Evolutionary conservation across 75 land plant species (phyloP).

Genomic region (Adiantum capillusveneris): DNA sequence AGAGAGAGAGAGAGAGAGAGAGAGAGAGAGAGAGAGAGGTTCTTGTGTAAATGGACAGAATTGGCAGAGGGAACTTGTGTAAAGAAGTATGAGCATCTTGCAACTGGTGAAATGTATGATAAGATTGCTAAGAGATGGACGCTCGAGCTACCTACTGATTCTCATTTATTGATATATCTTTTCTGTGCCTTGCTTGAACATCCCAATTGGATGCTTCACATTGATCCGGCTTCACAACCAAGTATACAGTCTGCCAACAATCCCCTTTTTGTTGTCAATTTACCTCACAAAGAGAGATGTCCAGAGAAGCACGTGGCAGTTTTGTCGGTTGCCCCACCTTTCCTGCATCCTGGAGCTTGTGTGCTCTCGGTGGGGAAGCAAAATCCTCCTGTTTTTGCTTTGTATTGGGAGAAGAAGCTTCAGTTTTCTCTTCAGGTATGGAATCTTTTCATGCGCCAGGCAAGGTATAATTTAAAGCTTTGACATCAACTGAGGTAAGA

Average conservation of each 20-base stretch:
- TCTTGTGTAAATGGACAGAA: constrained; percentile 25
- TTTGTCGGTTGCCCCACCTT: constrained; percentile 56
- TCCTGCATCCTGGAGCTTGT: constrained; percentile 82
- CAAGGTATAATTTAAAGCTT: no score
- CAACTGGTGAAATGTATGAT: constrained; percentile 68
- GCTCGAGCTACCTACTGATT: constrained; percentile 85
- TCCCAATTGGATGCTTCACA: constrained; percentile 96
- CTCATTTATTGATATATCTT: constrained; percentile 80
- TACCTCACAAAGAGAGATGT: constrained; percentile 85
- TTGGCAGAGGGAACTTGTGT: constrained; percentile 96
- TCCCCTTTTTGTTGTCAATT: constrained; percentile 73
- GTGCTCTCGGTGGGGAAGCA: constrained; percentile 75
- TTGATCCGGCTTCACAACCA: constrained; percentile 67
- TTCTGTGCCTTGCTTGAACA: constrained; percentile 95
- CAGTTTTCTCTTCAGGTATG: constrained; percentile 96
- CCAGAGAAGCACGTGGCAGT: constrained; percentile 93
- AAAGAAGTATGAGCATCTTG: constrained; percentile 79
- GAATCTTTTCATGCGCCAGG: no score
- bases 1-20: no score
- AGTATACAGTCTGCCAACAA: constrained; percentile 85
- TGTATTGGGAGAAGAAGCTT: constrained; percentile 87
- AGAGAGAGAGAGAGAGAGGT: no score
- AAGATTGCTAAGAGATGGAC: constrained; percentile 62
- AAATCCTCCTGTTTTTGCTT: constrained; percentile 76
- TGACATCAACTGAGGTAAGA: neutral